phyloP scores from a whole-genome alignment of 345 rosid species.

The Salix udensis region DNA sequence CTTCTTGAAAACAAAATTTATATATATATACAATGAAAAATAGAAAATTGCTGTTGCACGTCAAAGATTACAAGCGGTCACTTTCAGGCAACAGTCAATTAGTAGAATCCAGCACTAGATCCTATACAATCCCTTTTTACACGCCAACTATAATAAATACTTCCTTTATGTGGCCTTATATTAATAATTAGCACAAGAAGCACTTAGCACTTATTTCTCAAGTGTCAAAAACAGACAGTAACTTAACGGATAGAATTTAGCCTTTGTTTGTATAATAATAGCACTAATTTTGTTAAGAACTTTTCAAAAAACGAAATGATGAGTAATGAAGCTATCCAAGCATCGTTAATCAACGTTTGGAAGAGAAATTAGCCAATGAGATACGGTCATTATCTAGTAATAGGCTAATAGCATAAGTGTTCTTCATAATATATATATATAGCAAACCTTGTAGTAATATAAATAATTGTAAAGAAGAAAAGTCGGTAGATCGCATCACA shows the following conservation, averaged over 20 bases:
- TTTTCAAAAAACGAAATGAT: conserved; percentile 3
- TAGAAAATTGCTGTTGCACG: background rate
- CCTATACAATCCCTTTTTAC: conserved; percentile 1
- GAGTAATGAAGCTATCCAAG: background rate
- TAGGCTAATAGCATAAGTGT: background rate
- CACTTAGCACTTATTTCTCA: background rate
- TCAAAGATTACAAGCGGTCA: background rate
- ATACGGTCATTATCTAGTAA: background rate
- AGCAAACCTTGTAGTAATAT: background rate
- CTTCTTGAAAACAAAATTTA: background rate
- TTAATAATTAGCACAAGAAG: background rate
- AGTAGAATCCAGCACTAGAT: background rate
- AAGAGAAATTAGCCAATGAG: conserved; percentile 11
- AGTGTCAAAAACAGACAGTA: background rate
- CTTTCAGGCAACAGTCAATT: background rate
- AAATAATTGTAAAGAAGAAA: conserved; percentile 7
- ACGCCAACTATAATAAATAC: conserved; percentile 5
- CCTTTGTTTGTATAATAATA: background rate
- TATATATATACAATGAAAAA: background rate
- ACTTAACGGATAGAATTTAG: background rate
- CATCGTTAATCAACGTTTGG: conserved; percentile 15
- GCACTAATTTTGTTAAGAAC: background rate
- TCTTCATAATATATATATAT: background rate
- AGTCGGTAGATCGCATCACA: conserved; percentile 73
- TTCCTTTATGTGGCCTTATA: background rate